Percentiles rank a stretch among this genome's conserved stretches.
These are phyloP conservation scores for Dendrocalamus sinicus DNA, from an alignment of 176 grass and related monocot species.

Conservation along the genomic window DNA sequence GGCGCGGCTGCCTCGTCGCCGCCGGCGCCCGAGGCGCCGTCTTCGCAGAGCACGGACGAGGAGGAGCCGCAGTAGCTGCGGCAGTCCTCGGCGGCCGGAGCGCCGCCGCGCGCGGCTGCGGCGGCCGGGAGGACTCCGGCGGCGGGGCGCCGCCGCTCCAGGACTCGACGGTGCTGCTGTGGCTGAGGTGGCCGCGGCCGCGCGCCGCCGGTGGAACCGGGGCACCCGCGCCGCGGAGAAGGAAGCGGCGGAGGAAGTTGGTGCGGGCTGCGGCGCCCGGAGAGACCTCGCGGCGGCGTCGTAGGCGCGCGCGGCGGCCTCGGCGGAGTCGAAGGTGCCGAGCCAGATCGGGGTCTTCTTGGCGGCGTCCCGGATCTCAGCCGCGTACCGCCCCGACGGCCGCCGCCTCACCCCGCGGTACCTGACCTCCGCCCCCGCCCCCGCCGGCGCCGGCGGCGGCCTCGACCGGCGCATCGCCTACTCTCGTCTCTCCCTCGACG, in stretches of 20 bases:
- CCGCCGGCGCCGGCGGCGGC: slow-evolving; percentile 41
- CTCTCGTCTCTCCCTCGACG: not conserved
- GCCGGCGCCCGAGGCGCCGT: slow-evolving; percentile 42
- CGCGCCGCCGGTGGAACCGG: not conserved
- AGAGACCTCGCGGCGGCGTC: slow-evolving; percentile 65
- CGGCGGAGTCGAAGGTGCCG: slow-evolving; percentile 76
- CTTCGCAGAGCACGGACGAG: slow-evolving; percentile 65
- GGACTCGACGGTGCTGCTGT: slow-evolving; percentile 86
- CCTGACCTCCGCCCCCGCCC: slow-evolving; percentile 42
- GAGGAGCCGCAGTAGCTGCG: slow-evolving; percentile 83
- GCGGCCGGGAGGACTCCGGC: slow-evolving; percentile 9
- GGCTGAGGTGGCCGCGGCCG: slow-evolving; percentile 66
- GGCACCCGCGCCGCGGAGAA: not conserved
- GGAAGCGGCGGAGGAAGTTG: slow-evolving; percentile 48
- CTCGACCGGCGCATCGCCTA: slow-evolving; percentile 48
- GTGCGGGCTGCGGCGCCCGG: slow-evolving; percentile 67
- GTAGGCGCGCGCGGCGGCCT: slow-evolving; percentile 81
- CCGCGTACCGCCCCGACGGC: slow-evolving; percentile 75
- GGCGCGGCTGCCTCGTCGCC: slow-evolving; percentile 50
- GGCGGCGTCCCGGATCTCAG: slow-evolving; percentile 81
- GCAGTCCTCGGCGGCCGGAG: slow-evolving; percentile 44
- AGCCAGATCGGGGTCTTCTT: slow-evolving; percentile 82
- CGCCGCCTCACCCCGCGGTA: slow-evolving; percentile 74
- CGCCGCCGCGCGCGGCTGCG: slow-evolving; percentile 5
- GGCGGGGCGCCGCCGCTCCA: slow-evolving; percentile 37